These are phyloP conservation scores for Pseudotsuga menziesii DNA, from an alignment of 75 land plant genomes.

Conservation along the genomic window DNA sequence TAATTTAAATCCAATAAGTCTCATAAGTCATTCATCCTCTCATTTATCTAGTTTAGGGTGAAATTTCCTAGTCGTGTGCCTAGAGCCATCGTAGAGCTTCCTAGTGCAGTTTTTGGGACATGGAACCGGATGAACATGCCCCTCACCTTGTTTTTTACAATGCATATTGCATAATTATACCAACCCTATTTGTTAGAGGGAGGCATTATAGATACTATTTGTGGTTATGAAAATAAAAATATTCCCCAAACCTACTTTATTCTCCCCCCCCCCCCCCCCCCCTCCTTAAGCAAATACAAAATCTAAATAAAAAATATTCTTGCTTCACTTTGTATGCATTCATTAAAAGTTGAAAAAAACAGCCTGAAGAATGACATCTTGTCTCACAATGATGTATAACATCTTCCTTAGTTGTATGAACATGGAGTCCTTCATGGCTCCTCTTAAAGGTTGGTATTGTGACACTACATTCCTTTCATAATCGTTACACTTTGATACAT, in stretches of 20 bases:
- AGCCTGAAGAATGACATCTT: slow-evolving; percentile 21
- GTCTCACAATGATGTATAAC: slow-evolving; percentile 30
- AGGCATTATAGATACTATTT: neutral
- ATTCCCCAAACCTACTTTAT: no score
- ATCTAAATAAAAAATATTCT: no score
- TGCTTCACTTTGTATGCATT: slow-evolving; percentile 14
- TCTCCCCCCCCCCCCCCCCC: neutral
- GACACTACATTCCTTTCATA: slow-evolving; percentile 18
- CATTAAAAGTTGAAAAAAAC: slow-evolving; percentile 23
- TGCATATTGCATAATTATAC: slow-evolving; percentile 34
- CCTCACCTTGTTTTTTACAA: no score
- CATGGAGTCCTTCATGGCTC: slow-evolving; percentile 16
- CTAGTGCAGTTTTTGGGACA: slow-evolving; percentile 17
- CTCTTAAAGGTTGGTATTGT: slow-evolving; percentile 5
- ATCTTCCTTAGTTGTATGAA: slow-evolving; percentile 20
- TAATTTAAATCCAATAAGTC: slow-evolving; percentile 26
- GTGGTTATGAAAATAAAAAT: slow-evolving; percentile 7
- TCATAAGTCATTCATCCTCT: slow-evolving; percentile 31
- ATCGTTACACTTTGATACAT: slow-evolving; percentile 20
- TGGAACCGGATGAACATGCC: neutral
- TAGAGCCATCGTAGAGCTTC: slow-evolving; percentile 15
- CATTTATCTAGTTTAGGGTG: slow-evolving; percentile 20
- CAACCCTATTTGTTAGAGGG: slow-evolving; percentile 4
- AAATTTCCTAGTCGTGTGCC: slow-evolving; percentile 25
- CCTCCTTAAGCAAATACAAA: slow-evolving; percentile 10